phyloP scores from a whole-genome alignment of 495 filamentous ascomycete genomes.

The Penicillium pulvis region DNA sequence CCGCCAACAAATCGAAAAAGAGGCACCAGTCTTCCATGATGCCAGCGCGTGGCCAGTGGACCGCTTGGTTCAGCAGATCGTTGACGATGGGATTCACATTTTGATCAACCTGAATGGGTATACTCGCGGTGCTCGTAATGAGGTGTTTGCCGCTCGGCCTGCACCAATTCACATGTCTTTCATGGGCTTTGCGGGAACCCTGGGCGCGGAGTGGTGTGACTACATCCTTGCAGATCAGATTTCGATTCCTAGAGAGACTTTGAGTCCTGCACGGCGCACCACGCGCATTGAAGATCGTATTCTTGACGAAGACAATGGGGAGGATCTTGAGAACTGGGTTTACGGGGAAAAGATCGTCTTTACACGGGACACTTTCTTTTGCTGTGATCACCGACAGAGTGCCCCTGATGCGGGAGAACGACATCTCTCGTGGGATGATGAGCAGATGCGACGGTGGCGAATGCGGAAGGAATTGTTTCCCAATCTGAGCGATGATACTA shows the following conservation, averaged over 20 bases:
- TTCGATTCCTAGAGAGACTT: constrained; percentile 79
- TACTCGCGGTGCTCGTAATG: constrained; percentile 94
- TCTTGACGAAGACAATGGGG: constrained; percentile 66
- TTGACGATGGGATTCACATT: constrained; percentile 93
- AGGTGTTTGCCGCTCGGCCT: constrained; percentile 93
- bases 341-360: constrained; percentile 98
- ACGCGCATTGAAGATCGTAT: constrained; percentile 70
- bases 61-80: constrained; percentile 83
- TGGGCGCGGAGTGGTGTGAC: constrained; percentile 98
- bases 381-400: constrained; percentile 95
- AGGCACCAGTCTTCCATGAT: constrained; percentile 91
- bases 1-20: constrained; percentile 89
- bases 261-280: constrained; percentile 77
- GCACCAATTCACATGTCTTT: constrained; percentile 99
- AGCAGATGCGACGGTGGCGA: constrained; percentile 80
- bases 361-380: constrained; percentile 96
- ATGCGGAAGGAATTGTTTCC: constrained; percentile 98
- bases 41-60: constrained; percentile 86
- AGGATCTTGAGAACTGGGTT: constrained; percentile 74
- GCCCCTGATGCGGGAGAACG: constrained; percentile 71
- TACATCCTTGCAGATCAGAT: constrained; percentile 91
- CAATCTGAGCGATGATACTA: constrained; percentile 73
- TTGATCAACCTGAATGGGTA: constrained; percentile 97
- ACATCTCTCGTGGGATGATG: constrained; percentile 77
- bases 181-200: constrained; percentile 97